Evolutionary conservation across 2,329 filamentous ascomycete species (phyloP), one percentile per base, ranked within the genome.

Genomic region (Pseudogymnoascus sp.): DNA sequence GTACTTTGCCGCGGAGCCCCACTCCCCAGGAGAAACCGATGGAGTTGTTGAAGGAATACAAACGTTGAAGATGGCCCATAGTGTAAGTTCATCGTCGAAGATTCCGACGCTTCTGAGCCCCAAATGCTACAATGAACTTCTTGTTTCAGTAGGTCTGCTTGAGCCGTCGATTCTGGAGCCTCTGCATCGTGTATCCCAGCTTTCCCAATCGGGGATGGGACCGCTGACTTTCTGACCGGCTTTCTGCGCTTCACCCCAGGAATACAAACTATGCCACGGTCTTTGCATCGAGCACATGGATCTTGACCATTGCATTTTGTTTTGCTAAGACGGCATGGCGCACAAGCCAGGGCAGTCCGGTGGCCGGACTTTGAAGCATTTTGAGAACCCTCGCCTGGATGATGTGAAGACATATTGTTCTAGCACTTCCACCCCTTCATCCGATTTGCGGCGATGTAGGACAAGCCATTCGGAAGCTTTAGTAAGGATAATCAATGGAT

Each of bases 41-140:
- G 60, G 41, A 61, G 54, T 43, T 61, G 60, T 18, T 61, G 60
- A 2, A 61, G 54, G 54, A 61, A 61, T 2, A 43, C 54, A 37
- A 61, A 61, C 11, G 60, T 28, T 1, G 60, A 61, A 32, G 60
- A 61, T 41, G 60, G 54, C 14, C 60, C 60, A 41, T 61, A 61
- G 35, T 59, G 43, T n/a, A 61, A 22, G 18, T 61, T 35, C 54
- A 59, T 59, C 8, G 37, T 35, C 7, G 60, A 59, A 20, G 60
- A 61, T 41, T 60, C 38, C 28, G 38, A 60, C 16, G 58, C 25
- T 16, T 60, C 58, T 32, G 38, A 60, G 11, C 58, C 58, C 35
- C 37, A 43, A 34, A 60, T 50, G 14, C 58, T 60, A 32, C 58
- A 60, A 50, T 60, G 58, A 6, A 60, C 58, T 32, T 60, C 58